Conservation (phyloP, 805 yeast species). For the Pichia scutulata region DNA sequence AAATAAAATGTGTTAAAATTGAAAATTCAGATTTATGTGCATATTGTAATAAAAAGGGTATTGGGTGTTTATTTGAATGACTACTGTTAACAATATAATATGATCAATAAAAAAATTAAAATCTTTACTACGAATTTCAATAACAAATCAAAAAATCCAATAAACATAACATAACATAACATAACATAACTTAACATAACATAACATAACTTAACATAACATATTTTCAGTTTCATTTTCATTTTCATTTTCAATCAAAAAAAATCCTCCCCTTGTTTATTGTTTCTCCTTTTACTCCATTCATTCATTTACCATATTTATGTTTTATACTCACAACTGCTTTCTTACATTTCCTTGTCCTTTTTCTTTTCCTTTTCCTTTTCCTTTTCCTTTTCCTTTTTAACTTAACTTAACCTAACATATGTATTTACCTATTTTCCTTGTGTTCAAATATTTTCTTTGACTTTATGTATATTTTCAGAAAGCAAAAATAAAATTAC, state of each 20-base stretch:
- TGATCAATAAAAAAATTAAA: neutral
- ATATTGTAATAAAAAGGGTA: conserved; percentile 24
- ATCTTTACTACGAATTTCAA: neutral
- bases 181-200: too few relatives aligned
- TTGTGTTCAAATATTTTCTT: neutral
- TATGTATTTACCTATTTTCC: neutral
- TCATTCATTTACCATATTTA: neutral
- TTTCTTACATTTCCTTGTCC: neutral
- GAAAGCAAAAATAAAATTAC: too few relatives aligned
- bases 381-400: neutral
- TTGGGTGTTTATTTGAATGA: conserved; percentile 41
- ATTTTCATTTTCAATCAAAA: too few relatives aligned
- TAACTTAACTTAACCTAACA: too few relatives aligned
- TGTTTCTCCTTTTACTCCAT: neutral
- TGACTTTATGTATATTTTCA: too few relatives aligned
- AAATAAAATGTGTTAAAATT: conserved; percentile 28
- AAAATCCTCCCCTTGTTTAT: too few relatives aligned
- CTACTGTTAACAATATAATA: conserved; percentile 30
- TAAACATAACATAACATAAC: neutral
- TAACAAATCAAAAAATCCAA: neutral
- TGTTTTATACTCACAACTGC: neutral
- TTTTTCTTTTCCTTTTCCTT: neutral
- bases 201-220: too few relatives aligned
- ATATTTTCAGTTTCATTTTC: too few relatives aligned
- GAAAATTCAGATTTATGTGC: conserved; percentile 20